phyloP scores from a whole-genome alignment of 257 asterid species.

The Thymus quinquecostatus region DNA sequence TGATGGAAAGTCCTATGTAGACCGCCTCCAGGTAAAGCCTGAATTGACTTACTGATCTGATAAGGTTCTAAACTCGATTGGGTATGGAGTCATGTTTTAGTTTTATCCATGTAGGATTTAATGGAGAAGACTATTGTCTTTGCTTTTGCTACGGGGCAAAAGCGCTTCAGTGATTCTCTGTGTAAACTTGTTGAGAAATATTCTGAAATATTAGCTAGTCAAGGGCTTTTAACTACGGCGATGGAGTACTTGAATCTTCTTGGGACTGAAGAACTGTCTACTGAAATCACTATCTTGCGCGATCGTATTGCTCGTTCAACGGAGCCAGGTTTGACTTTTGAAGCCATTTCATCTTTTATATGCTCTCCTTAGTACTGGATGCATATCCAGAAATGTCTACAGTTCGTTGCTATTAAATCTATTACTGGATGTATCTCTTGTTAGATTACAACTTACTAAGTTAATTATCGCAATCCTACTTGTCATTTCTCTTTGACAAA shows the following conservation, averaged over 20 bases:
- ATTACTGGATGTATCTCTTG: not conserved
- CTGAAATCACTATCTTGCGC: slow-evolving; percentile 78
- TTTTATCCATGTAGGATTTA: slow-evolving; percentile 61
- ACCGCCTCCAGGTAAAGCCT: slow-evolving; percentile 75
- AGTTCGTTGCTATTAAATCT: not conserved
- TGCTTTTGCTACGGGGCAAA: slow-evolving; percentile 93
- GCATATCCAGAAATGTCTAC: slow-evolving; percentile 14
- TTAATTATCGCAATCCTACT: not conserved
- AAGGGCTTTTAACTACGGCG: slow-evolving; percentile 91
- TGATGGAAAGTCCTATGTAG: slow-evolving; percentile 82
- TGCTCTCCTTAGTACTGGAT: not conserved
- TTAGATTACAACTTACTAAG: not conserved
- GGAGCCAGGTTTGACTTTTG: slow-evolving; percentile 62
- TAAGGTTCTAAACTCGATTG: slow-evolving; percentile 24
- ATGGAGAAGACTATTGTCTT: slow-evolving; percentile 96
- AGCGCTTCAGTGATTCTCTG: slow-evolving; percentile 78
- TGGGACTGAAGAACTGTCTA: slow-evolving; percentile 86
- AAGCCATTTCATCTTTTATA: slow-evolving; percentile 24
- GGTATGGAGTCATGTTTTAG: slow-evolving; percentile 24
- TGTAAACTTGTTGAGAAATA: slow-evolving; percentile 93
- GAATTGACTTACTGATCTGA: slow-evolving; percentile 22
- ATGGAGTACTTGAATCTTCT: slow-evolving; percentile 91
- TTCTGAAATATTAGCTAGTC: slow-evolving; percentile 96
- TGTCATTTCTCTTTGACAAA: not conserved
- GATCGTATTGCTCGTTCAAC: slow-evolving; percentile 85